These are phyloP conservation scores for Fraxinus pennsylvanica DNA, from an alignment of 257 asterid species.

Conservation along the genomic window DNA sequence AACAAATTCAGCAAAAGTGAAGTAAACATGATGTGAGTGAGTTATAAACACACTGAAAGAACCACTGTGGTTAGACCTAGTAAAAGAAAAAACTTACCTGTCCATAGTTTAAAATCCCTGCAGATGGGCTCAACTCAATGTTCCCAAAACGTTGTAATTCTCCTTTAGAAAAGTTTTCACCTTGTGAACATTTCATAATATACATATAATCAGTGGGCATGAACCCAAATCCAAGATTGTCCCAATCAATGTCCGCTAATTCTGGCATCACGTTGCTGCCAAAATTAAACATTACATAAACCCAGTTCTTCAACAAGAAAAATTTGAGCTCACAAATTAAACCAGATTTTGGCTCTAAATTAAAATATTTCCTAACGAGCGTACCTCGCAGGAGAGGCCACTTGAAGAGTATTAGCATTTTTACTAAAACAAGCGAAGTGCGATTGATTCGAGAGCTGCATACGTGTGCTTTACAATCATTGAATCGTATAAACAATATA, in stretches of 20 bases:
- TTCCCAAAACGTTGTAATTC: slow-evolving; percentile 84
- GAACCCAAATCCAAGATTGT: slow-evolving; percentile 75
- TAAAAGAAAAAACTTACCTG: slow-evolving; percentile 58
- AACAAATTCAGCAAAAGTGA: background rate
- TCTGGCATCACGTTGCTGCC: slow-evolving; percentile 55
- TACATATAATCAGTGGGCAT: slow-evolving; percentile 89
- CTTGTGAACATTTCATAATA: slow-evolving; percentile 75
- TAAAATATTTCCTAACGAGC: background rate
- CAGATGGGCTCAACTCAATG: slow-evolving; percentile 90
- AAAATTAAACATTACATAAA: slow-evolving; percentile 6
- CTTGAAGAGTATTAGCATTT: slow-evolving; percentile 39
- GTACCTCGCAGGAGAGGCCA: slow-evolving; percentile 61
- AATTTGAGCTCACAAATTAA: background rate
- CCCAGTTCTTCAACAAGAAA: background rate
- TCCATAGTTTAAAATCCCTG: slow-evolving; percentile 88
- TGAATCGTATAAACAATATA: background rate
- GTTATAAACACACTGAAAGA: background rate
- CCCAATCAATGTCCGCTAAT: slow-evolving; percentile 82
- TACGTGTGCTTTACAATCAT: background rate
- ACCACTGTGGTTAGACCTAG: background rate
- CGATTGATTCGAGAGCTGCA: slow-evolving; percentile 33
- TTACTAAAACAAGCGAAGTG: slow-evolving; percentile 34
- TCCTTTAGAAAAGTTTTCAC: slow-evolving; percentile 64
- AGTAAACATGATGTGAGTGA: background rate
- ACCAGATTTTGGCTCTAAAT: slow-evolving; percentile 12